Evolutionary conservation across 768 basidiomycete genomes (phyloP), one percentile per base, ranked within the genome.

Genomic region (Xerocomellus chrysenteron): DNA sequence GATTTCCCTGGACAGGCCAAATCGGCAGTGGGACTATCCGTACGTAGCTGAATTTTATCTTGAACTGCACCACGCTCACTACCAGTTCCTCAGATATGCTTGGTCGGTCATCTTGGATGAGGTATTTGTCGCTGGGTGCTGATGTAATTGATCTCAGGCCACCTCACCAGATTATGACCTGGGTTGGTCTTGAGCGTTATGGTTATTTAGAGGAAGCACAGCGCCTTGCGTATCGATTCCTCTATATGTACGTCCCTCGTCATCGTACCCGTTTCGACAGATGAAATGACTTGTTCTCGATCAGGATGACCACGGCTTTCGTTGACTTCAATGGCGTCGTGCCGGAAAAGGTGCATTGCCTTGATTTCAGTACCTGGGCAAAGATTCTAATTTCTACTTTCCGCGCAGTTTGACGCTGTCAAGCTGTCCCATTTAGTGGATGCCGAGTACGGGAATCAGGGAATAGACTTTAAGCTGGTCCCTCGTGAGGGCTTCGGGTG

Each of bases 11-110:
- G 94, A 97, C 66, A 82, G 97, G 47, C 96, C 96, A 16, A 98
- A 98, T 75, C 91, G 96, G 60, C 96, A 99, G 69, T 99, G 96
- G 97, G 96, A 95, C 71, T 95, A 94, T 73, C 96, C 94, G 78
- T 94, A 76, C 63, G 90, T 85, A 36, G 9, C 44, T 19, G 53
- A 49, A 60, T 50, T 47, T 21, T 50, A 16, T 60, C 50, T 55
- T 42, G 12, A 17, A n/a, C 46, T 50, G 28, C 32, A 41, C 32
- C 17, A 10, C 8, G 5, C 55, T 70, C 5, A 73, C 35, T 0
- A 5, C 32, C 35, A 0, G 19, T 50, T 54, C 36, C 45, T 32
- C 61, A 87, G 86, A 63, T 89, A 89, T 65, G 88, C 88, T 60
- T 90, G 87, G 82, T 83, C 68, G 50, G 73, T 73, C 45, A 28